Percentiles rank a stretch among this genome's conserved stretches.
Conservation (phyloP, 768 basidiomycete species). For the Pleurotus tuber-regium region DNA sequence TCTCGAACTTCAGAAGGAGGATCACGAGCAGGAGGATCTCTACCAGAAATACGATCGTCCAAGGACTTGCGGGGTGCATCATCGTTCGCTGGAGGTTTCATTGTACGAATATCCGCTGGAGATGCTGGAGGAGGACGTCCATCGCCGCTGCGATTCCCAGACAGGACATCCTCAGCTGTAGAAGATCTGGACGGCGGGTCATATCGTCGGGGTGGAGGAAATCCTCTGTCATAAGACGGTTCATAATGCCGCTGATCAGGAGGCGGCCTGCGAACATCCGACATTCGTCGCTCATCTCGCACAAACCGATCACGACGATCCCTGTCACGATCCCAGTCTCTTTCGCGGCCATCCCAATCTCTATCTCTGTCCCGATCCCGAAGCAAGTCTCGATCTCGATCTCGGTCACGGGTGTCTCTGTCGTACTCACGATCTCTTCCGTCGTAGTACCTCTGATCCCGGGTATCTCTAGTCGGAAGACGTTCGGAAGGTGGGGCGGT, state of each 20-base stretch:
- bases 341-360: slow-evolving; percentile 25
- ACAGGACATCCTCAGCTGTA: too few relatives aligned
- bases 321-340: slow-evolving; percentile 26
- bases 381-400: slow-evolving; percentile 34
- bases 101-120: slow-evolving; percentile 6
- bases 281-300: slow-evolving; percentile 19
- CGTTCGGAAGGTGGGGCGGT: slow-evolving; percentile 10
- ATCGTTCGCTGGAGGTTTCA: background rate
- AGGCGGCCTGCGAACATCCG: slow-evolving; percentile 38
- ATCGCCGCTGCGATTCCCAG: too few relatives aligned
- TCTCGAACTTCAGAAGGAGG: too few relatives aligned
- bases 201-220: slow-evolving; percentile 20
- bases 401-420: slow-evolving; percentile 29
- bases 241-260: slow-evolving; percentile 50
- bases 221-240: slow-evolving; percentile 29
- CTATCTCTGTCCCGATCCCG: slow-evolving; percentile 36
- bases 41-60: background rate
- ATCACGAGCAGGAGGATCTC: background rate
- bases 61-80: background rate
- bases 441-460: too few relatives aligned
- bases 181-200: too few relatives aligned
- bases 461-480: too few relatives aligned
- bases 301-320: slow-evolving; percentile 36
- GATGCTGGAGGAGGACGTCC: too few relatives aligned
- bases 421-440: slow-evolving; percentile 25